Conservation (phyloP, 495 filamentous ascomycete species). For the Aspergillus carlsbadensis region DNA sequence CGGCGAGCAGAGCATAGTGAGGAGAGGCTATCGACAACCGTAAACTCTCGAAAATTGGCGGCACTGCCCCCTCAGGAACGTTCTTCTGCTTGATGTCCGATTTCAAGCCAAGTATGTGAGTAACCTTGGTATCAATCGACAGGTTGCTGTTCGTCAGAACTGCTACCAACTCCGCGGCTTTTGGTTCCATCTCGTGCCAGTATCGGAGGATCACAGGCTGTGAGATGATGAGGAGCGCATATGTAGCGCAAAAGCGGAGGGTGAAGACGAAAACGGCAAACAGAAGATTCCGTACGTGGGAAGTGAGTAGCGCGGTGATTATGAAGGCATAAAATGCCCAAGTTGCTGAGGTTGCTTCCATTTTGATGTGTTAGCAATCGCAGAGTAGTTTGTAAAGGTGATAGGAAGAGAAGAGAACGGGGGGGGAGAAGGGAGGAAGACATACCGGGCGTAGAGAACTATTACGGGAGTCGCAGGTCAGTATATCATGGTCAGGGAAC, state of each 20-base stretch:
- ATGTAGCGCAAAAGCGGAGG: slow-evolving; percentile 7
- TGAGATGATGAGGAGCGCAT: slow-evolving; percentile 21
- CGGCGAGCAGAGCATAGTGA: slow-evolving; percentile 64
- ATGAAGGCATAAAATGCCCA: neutral
- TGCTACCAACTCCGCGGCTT: slow-evolving; percentile 57
- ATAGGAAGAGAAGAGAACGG: slow-evolving; percentile 1
- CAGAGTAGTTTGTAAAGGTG: neutral
- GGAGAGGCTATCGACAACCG: slow-evolving; percentile 67
- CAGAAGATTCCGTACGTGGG: neutral
- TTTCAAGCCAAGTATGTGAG: slow-evolving; percentile 70
- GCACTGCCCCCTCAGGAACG: slow-evolving; percentile 71
- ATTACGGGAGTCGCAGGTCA: slow-evolving; percentile 13
- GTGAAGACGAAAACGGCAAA: slow-evolving; percentile 3
- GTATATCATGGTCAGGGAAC: neutral
- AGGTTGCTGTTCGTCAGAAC: slow-evolving; percentile 65
- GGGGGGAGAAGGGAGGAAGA: neutral
- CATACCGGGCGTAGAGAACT: neutral
- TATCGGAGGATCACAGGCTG: slow-evolving; percentile 10
- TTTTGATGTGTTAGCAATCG: neutral
- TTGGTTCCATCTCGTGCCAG: slow-evolving; percentile 38
- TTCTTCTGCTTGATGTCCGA: slow-evolving; percentile 85
- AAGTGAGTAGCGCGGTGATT: neutral
- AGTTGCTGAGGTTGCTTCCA: neutral
- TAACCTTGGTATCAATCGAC: slow-evolving; percentile 67
- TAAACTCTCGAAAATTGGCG: slow-evolving; percentile 71